Base-by-base conservation (phyloP, 176 grass and related monocot species). In the bread wheat (Triticum aestivum) region DNA sequence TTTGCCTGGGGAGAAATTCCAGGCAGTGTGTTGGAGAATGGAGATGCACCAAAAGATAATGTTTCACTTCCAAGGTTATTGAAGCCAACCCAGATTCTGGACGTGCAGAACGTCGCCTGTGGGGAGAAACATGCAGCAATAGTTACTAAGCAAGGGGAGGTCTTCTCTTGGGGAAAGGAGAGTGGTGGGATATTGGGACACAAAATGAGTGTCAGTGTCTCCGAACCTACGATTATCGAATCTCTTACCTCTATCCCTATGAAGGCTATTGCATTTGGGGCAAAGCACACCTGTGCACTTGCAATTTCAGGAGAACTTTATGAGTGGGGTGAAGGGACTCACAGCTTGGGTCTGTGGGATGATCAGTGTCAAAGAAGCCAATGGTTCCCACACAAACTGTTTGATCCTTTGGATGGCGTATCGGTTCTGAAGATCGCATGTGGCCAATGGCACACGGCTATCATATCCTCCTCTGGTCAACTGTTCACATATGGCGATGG, bases 131-230 rank as follows among this genome's bases (percentile, higher is more conserved):
- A 96, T 61, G 85, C 94, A 61, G 97, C 97, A 59, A 77, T 96
- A 88, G 87, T 99, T 84, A 99, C 94, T 54, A 99, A 94, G 81
- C 89, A 93, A 68, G 97, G 97, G 58, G 90, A 99, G 79, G 92
- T 99, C 47, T 99, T 99, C 78, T 94, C 92, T 38, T 99, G 97
- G 97, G 94, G 94, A 30, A 87, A 90, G 85, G 97, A 94, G 42
- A 91, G 85, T 47, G 75, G 88, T 39, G 94, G 89, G 30, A 94
- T 87, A 90, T 81, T 96, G 69, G 92, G 87, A 56, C 94, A 99
- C 83, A 94, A 91, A 89, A 69, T 87, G 38, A 88, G 86, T 80
- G 81, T 87, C 59, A 79, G 61, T 75, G 81, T 91, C n/a, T 81
- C 87, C 39, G 52, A 88, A 66, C 95, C 89, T 75, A 97, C 85